A percentile compares a stretch with the other conserved stretches of the same genome.
These are phyloP conservation scores for Cyclotella atomus DNA, from an alignment of 108 stramenopile genomes.

Conservation along the genomic window DNA sequence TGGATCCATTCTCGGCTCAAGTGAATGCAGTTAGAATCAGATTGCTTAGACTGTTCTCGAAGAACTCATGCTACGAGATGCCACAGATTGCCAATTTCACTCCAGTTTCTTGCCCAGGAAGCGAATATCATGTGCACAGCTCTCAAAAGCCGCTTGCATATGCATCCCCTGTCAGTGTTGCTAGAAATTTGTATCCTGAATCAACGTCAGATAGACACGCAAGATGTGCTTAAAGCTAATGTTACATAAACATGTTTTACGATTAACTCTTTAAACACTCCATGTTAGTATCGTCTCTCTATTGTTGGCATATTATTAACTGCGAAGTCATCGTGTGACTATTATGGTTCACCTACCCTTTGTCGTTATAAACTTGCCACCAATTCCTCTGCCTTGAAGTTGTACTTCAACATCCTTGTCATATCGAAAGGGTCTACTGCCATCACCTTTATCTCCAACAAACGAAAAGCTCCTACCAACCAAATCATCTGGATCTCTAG, in stretches of 20 bases:
- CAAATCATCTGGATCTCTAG: constrained; percentile 62
- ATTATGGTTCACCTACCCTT: too few species aligned
- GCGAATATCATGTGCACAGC: background rate
- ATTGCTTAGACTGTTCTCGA: constrained; percentile 18
- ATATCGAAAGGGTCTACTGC: constrained; percentile 3
- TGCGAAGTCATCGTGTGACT: too few species aligned
- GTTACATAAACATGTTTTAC: background rate
- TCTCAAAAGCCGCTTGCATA: background rate
- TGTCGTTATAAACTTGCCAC: constrained; percentile 23
- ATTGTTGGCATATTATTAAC: too few species aligned
- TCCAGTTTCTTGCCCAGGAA: constrained; percentile 6
- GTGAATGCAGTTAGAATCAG: constrained; percentile 8
- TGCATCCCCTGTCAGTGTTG: constrained; percentile 21
- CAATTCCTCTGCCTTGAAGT: constrained; percentile 21
- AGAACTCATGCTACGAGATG: constrained; percentile 19
- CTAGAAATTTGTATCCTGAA: constrained; percentile 8
- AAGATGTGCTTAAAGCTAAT: constrained; percentile 11
- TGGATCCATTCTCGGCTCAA: constrained; percentile 23
- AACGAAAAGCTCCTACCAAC: constrained; percentile 46
- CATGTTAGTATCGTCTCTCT: background rate
- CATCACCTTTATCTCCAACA: background rate
- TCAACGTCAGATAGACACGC: background rate
- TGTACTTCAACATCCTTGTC: background rate
- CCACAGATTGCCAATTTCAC: constrained; percentile 26
- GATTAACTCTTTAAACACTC: too few species aligned